Base-by-base conservation (phyloP, 306 rosid genomes). In the Dryas alaskensis region DNA sequence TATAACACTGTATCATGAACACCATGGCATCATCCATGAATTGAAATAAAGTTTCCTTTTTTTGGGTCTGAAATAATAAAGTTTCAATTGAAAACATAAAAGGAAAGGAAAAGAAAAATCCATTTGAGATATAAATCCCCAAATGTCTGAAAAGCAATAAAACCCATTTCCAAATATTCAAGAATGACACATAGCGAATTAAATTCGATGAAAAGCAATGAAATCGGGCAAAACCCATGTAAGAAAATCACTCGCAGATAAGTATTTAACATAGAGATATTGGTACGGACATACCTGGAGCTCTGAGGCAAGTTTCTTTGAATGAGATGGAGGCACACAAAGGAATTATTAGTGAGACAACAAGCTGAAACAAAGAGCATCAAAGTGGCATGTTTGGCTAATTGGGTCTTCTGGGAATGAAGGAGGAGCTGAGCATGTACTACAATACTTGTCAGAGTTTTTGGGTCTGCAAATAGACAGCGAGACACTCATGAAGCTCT, bases 281-380 rank as follows among this genome's bases (percentile, higher is more conserved):
- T n/a, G 51, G 7, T 11, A n/a, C 53, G 58, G 68, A 68, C 72
- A 65, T 60, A 90, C 90, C 96, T 78, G 22, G 66, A 80, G 76
- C 74, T 65, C 66, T 45, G 64, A 67, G 49, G 62, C 77, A 74
- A 39, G 37, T 31, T 31, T 31, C 37, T 31, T 31, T 31, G 2
- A 31, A 1, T 31, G 37, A 31, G 53, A 40, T 22, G 16, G 70
- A 47, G 65, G 12, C 44, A 48, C 8, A 45, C 37, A 44, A 39
- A 22, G 37, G 1, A 47, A 55, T 27, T 1, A 55, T 27, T 1
- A 66, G 50, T 43, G 53, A 72, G 49, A 66, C 40, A 71, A 47
- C 51, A 31, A 11, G 5, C 55, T 50, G 74, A 53, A 60, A 25
- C 50, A 39, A 19, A 37, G 9, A 60, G 60, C 60, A 79, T 65